Evolutionary conservation across 2,329 filamentous ascomycete species (phyloP).

Genomic region (Thelonectria olida): DNA sequence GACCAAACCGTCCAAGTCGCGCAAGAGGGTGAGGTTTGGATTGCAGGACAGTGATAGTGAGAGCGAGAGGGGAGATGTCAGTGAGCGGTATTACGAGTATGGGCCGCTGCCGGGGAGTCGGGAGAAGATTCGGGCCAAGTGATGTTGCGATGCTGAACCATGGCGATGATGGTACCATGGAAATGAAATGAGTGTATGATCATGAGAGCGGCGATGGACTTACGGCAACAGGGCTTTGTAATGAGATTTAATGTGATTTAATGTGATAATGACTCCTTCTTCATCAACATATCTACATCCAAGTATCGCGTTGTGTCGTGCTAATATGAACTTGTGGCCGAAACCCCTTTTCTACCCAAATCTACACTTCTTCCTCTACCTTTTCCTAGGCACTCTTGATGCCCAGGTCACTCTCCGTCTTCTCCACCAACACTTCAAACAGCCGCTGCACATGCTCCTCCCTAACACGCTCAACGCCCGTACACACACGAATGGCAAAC

Average conservation of each 20-base stretch:
- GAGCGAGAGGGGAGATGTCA: neutral
- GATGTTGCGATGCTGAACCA: too few relatives aligned
- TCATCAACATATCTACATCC: neutral
- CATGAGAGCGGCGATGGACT: neutral
- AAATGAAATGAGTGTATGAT: neutral
- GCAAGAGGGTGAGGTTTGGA: slow-evolving; percentile 11
- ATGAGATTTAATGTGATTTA: neutral
- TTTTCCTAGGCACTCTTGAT: slow-evolving; percentile 11
- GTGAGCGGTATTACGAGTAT: slow-evolving; percentile 23
- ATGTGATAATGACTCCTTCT: neutral
- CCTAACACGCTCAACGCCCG: slow-evolving; percentile 70
- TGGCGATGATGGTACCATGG: neutral
- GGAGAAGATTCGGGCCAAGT: neutral
- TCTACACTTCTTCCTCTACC: too few relatives aligned
- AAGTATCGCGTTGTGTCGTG: neutral
- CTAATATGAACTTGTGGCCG: neutral
- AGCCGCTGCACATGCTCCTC: slow-evolving; percentile 79
- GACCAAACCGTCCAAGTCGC: neutral
- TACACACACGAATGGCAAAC: slow-evolving; percentile 85
- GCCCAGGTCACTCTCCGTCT: slow-evolving; percentile 56
- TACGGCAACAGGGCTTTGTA: neutral
- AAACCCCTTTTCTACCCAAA: neutral
- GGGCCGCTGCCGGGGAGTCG: slow-evolving; percentile 7
- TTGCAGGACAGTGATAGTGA: slow-evolving; percentile 7
- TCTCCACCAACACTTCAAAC: slow-evolving; percentile 76